These are phyloP conservation scores for Colletotrichum cordylinicola DNA, from an alignment of 2,329 filamentous ascomycete genomes.

Conservation along the genomic window DNA sequence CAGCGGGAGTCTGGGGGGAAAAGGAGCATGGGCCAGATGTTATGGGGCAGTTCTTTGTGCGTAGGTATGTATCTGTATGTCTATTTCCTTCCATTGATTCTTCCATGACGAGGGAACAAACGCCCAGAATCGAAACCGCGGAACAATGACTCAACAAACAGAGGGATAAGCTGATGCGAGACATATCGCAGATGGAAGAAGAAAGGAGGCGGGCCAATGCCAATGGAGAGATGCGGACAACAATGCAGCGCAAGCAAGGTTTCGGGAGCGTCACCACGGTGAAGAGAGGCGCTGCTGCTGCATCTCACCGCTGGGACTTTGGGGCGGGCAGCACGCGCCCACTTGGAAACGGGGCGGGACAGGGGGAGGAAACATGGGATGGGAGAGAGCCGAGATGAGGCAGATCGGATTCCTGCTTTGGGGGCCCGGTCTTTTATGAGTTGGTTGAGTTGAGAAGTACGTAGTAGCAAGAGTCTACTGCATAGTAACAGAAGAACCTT, in stretches of 20 bases:
- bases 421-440: not conserved
- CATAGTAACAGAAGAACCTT: not conserved
- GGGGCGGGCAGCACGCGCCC: not conserved
- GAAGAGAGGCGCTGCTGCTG: not conserved
- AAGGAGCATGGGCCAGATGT: not conserved
- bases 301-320: conserved; percentile 8
- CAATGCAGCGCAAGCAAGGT: conserved; percentile 9
- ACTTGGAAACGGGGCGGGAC: not conserved
- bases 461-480: too few species aligned
- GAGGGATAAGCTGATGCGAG: not conserved
- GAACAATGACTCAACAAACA: not conserved
- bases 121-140: not conserved
- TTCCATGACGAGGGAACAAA: not conserved
- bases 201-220: not conserved
- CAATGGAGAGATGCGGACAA: not conserved
- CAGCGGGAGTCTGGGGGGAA: not conserved
- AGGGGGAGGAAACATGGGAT: conserved; percentile 6
- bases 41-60: not conserved
- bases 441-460: not conserved
- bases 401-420: conserved; percentile 12
- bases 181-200: not conserved
- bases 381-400: conserved; percentile 14
- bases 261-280: conserved; percentile 2
- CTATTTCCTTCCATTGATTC: not conserved
- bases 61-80: too few species aligned